These are phyloP conservation scores for Botrytis deweyae DNA, from an alignment of 2,329 filamentous ascomycete genomes.

Conservation along the genomic window DNA sequence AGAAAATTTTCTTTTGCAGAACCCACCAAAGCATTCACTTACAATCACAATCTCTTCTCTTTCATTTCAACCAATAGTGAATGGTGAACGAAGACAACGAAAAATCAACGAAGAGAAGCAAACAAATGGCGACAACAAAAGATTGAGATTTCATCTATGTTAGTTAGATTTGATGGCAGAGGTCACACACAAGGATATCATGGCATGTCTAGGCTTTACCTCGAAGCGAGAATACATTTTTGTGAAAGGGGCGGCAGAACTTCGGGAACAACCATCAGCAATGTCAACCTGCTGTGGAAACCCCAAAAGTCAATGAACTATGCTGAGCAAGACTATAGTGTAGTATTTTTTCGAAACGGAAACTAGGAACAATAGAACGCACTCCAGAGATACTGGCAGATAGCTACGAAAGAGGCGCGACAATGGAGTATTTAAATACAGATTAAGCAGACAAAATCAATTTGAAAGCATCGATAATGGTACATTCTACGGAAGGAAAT, in stretches of 20 bases:
- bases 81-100: neutral
- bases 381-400: neutral
- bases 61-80: neutral
- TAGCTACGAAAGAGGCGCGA: neutral
- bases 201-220: neutral
- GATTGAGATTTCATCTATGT: neutral
- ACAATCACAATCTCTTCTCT: neutral
- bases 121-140: neutral
- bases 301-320: neutral
- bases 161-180: neutral
- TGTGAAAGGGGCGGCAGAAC: constrained; percentile 7
- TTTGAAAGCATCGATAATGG: neutral
- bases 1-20: neutral
- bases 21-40: neutral
- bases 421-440: neutral
- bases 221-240: neutral
- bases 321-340: neutral
- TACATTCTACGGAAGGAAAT: rapidly evolving
- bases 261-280: neutral
- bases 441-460: neutral
- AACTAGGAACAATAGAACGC: no score
- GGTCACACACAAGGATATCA: neutral
- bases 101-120: neutral
- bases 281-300: neutral
- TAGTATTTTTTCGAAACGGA: no score